Conservation (phyloP, 2,329 filamentous ascomycete species). For the Neofusicoccum umdonicola region DNA sequence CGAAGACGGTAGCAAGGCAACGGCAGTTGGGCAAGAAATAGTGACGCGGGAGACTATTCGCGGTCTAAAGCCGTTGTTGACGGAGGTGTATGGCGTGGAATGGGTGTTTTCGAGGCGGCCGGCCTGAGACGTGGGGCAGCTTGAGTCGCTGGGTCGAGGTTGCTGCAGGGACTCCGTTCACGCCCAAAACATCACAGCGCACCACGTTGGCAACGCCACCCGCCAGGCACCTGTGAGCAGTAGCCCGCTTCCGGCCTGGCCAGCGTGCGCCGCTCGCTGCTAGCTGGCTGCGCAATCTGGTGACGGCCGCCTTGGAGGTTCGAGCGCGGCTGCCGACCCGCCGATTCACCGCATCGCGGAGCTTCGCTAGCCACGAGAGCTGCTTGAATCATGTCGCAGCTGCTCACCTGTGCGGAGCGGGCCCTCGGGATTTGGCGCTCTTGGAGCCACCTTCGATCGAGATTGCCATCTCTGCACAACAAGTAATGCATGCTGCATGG, state of each 20-base stretch:
- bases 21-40: neutral
- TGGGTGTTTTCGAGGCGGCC: slow-evolving; percentile 11
- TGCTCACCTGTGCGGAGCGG: neutral
- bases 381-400: slow-evolving; percentile 9
- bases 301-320: neutral
- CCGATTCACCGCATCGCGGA: slow-evolving; percentile 1
- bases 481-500: neutral
- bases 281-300: neutral
- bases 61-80: neutral
- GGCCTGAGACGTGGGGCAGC: slow-evolving; percentile 17
- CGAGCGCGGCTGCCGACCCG: neutral
- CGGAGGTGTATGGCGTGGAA: slow-evolving; percentile 15
- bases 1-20: neutral
- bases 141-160: slow-evolving; percentile 10
- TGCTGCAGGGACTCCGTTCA: slow-evolving; percentile 15
- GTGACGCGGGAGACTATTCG: neutral
- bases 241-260: neutral
- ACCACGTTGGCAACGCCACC: slow-evolving; percentile 6
- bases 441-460: slow-evolving; percentile 1
- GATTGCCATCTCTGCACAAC: neutral
- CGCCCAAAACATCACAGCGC: slow-evolving; percentile 9
- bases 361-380: neutral
- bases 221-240: slow-evolving; percentile 3
- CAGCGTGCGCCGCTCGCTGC: neutral
- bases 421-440: neutral